These are phyloP conservation scores for Talaromyces islandicus DNA, from an alignment of 2,329 filamentous ascomycete genomes.

Conservation along the genomic window DNA sequence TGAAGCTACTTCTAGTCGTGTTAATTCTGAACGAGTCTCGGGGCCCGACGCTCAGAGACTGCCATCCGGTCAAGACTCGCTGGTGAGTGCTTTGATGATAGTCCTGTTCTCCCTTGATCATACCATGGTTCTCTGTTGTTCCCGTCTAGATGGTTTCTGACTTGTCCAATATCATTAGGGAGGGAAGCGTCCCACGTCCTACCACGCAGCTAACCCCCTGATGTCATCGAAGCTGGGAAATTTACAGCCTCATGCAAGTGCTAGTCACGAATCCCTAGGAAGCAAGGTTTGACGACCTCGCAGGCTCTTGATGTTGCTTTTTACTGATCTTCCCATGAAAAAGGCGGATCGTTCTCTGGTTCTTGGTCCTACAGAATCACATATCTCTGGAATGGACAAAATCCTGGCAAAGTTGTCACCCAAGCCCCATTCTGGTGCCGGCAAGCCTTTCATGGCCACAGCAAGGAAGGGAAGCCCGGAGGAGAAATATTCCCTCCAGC, in stretches of 20 bases:
- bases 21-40: background rate
- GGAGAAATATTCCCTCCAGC: conserved; percentile 59
- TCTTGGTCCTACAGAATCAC: conserved; percentile 20
- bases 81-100: background rate
- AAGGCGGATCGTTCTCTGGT: conserved; percentile 36
- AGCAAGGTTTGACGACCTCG: conserved; percentile 29
- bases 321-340: conserved; percentile 27
- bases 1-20: background rate
- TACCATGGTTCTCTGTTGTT: background rate
- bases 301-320: background rate
- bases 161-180: conserved; percentile 13
- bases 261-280: conserved; percentile 20
- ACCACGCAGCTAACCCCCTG: conserved; percentile 24
- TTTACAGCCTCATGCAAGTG: conserved; percentile 18
- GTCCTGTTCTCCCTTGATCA: background rate
- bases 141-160: background rate
- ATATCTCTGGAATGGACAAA: conserved; percentile 57
- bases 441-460: conserved; percentile 14
- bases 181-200: conserved; percentile 20
- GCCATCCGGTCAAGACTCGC: conserved; percentile 2
- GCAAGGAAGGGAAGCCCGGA: conserved; percentile 61
- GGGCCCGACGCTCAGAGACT: background rate
- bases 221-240: conserved; percentile 30
- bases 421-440: conserved; percentile 20
- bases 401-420: conserved; percentile 40